phyloP scores from a whole-genome alignment of 345 rosid genomes.

The Hibiscus mutabilis region DNA sequence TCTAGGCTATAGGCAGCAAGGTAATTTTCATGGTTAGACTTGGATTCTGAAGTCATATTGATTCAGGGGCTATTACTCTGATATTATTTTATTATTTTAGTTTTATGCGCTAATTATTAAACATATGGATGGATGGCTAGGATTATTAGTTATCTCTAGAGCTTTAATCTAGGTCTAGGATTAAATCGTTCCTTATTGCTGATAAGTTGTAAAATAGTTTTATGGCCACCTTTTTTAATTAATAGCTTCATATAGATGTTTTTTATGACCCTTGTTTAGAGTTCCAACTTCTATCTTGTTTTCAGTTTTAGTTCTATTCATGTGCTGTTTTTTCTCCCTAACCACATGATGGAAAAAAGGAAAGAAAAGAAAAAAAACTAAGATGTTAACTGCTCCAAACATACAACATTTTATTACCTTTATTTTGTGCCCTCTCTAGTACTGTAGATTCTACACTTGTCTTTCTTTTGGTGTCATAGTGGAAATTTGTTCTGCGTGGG shows the following conservation, averaged over 20 bases:
- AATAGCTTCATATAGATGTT: not conserved
- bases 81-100: not conserved
- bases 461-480: not conserved
- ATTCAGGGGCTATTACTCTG: not conserved
- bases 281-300: not conserved
- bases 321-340: not conserved
- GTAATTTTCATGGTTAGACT: not conserved
- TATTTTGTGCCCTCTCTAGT: constrained; percentile 1
- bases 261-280: not conserved
- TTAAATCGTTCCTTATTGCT: not conserved
- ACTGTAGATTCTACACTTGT: not conserved
- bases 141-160: not conserved
- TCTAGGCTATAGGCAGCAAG: not conserved
- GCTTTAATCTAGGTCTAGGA: not conserved
- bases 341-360: not conserved
- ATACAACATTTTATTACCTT: not conserved
- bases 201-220: not conserved
- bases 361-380: not conserved
- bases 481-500: not conserved
- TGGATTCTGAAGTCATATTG: not conserved
- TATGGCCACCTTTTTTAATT: not conserved
- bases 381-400: not conserved
- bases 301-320: not conserved
- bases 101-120: not conserved
- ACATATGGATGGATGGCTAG: not conserved